Conservation (phyloP, 176 grass and related monocot genomes). For the Carex scoparia region DNA sequence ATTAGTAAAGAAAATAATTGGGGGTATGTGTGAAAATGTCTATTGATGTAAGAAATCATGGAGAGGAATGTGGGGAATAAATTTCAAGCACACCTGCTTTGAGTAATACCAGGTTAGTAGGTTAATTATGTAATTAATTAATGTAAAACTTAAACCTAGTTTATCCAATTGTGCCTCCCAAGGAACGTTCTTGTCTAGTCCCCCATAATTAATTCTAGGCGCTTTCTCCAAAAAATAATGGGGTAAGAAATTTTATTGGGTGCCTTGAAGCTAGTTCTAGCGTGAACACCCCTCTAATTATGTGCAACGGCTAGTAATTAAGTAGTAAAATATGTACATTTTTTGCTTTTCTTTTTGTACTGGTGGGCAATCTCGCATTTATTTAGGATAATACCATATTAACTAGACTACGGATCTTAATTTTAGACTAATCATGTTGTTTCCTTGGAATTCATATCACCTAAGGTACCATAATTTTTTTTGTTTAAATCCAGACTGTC, state of each 20-base stretch:
- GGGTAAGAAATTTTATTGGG: not conserved
- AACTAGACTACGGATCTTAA: too few species aligned
- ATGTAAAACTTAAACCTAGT: not conserved
- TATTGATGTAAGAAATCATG: not conserved
- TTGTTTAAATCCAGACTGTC: too few species aligned
- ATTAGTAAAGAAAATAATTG: not conserved
- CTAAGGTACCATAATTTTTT: too few species aligned
- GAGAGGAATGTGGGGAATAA: not conserved
- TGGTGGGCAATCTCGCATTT: not conserved
- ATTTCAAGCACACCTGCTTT: not conserved
- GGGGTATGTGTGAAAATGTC: not conserved
- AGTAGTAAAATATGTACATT: not conserved
- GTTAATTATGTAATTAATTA: not conserved
- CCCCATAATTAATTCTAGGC: not conserved
- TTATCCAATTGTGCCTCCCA: not conserved
- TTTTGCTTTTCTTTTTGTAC: not conserved
- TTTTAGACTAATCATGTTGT: too few species aligned
- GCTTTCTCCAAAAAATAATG: not conserved
- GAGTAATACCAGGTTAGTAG: not conserved
- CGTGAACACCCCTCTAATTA: not conserved
- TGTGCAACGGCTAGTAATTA: conserved; percentile 24
- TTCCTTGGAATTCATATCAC: too few species aligned
- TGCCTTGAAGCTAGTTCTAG: not conserved
- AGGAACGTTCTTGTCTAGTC: conserved; percentile 14
- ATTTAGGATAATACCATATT: too few species aligned